Conservation (phyloP, 2,329 filamentous ascomycete species). For the Phyllosticta capitalensis region DNA sequence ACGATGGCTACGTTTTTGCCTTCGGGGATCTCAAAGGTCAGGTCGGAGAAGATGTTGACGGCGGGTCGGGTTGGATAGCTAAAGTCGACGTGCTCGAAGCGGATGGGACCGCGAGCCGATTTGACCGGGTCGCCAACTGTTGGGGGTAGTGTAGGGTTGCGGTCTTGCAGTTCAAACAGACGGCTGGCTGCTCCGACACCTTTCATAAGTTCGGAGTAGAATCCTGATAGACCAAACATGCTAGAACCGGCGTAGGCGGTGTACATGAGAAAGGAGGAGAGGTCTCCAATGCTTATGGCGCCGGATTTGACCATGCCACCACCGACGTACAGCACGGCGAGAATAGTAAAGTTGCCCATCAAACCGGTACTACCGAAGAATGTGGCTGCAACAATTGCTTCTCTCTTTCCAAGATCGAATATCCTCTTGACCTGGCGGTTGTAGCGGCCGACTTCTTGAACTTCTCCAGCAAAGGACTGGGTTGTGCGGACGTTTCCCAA, state of each 20-base stretch:
- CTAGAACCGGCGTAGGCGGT: constrained; percentile 79
- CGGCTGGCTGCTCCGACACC: constrained; percentile 94
- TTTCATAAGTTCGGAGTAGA: constrained; percentile 99
- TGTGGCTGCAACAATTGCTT: constrained; percentile 79
- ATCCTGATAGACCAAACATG: constrained; percentile 86
- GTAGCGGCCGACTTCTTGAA: constrained; percentile 82
- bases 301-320: constrained; percentile 83
- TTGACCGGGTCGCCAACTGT: constrained; percentile 71
- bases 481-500: constrained; percentile 93
- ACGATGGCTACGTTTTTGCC: constrained; percentile 95
- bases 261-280: constrained; percentile 98
- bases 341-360: constrained; percentile 92
- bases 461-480: constrained; percentile 90
- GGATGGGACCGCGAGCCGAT: constrained; percentile 81
- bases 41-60: constrained; percentile 78
- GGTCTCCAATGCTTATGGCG: constrained; percentile 77
- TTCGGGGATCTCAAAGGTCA: constrained; percentile 84
- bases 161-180: constrained; percentile 90
- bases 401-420: constrained; percentile 75
- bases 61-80: constrained; percentile 90
- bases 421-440: constrained; percentile 88
- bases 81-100: constrained; percentile 77
- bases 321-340: constrained; percentile 82
- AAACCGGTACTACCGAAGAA: constrained; percentile 85
- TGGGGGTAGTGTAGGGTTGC: constrained; percentile 74